These are phyloP conservation scores for Trichoderma atrobrunneum DNA, from an alignment of 2,329 filamentous ascomycete genomes.

Conservation along the genomic window DNA sequence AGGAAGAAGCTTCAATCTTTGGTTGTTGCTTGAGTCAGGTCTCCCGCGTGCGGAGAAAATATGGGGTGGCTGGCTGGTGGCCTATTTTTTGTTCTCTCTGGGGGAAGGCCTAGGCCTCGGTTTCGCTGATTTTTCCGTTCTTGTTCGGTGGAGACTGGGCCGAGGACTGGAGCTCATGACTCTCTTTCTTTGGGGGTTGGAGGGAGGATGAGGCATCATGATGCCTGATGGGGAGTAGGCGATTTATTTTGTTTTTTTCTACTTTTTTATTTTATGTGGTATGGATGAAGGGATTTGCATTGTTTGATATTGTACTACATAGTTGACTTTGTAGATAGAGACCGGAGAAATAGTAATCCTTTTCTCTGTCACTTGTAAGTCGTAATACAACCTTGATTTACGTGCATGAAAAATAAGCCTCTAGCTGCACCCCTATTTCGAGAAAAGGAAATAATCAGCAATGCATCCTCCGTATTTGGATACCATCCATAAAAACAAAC, in stretches of 20 bases:
- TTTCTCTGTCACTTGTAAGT: neutral
- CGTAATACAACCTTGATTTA: neutral
- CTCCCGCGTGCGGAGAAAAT: constrained; percentile 8
- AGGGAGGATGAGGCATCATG: neutral
- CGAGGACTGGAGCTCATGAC: neutral
- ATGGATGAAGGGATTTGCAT: neutral
- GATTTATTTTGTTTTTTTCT: neutral
- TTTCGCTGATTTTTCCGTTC: neutral
- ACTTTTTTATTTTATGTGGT: neutral
- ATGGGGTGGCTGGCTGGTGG: neutral
- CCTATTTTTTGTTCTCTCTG: neutral
- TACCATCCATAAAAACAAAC: neutral
- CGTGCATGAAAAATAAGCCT: neutral
- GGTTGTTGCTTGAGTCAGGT: neutral
- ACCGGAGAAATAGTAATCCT: neutral
- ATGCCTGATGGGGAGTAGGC: neutral
- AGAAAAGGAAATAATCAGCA: neutral
- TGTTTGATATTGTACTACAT: neutral
- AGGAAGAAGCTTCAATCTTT: neutral
- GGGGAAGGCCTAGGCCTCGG: neutral
- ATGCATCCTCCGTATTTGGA: neutral
- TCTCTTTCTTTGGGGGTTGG: neutral
- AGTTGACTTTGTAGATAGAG: neutral
- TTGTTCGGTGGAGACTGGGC: neutral
- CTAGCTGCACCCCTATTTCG: neutral